A percentile compares a stretch with the other conserved stretches of the same genome.
phyloP scores from a whole-genome alignment of 495 filamentous ascomycete genomes.

The Hyaloscypha bicolor region DNA sequence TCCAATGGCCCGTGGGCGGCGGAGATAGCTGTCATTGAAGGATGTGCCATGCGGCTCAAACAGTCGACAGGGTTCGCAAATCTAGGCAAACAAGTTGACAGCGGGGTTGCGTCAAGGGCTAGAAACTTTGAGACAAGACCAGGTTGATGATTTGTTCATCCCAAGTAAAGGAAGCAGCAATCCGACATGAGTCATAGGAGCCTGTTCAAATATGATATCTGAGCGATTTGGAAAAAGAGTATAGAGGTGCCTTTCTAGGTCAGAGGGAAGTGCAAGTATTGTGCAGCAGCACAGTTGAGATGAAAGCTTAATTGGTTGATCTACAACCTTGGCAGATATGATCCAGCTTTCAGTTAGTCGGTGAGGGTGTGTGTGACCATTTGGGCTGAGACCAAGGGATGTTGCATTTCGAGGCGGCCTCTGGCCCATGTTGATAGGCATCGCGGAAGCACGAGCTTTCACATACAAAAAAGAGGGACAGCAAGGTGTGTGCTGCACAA shows the following conservation, averaged over 20 bases:
- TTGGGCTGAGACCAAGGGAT: not conserved
- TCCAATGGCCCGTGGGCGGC: too few species aligned
- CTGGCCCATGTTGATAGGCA: too few species aligned
- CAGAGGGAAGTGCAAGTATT: not conserved
- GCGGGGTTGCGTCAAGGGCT: not conserved
- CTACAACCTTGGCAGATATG: too few species aligned
- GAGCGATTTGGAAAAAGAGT: too few species aligned
- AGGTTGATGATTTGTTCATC: not conserved
- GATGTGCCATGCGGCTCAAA: not conserved
- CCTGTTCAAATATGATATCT: not conserved
- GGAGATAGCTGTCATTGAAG: too few species aligned
- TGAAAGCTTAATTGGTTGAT: not conserved
- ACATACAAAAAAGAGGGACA: not conserved
- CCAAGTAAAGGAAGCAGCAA: not conserved
- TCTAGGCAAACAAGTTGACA: not conserved
- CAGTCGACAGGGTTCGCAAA: not conserved
- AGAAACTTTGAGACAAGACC: not conserved
- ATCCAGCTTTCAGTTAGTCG: too few species aligned
- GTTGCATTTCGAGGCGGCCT: not conserved
- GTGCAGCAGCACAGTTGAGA: not conserved
- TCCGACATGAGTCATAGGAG: not conserved
- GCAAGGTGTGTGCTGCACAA: not conserved
- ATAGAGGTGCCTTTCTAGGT: not conserved
- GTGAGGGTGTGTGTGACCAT: not conserved
- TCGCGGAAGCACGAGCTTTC: too few species aligned